A percentile compares a stretch with the other conserved stretches of the same genome.
These are phyloP conservation scores for Platismatia glauca DNA, from an alignment of 495 filamentous ascomycete species.

Conservation along the genomic window DNA sequence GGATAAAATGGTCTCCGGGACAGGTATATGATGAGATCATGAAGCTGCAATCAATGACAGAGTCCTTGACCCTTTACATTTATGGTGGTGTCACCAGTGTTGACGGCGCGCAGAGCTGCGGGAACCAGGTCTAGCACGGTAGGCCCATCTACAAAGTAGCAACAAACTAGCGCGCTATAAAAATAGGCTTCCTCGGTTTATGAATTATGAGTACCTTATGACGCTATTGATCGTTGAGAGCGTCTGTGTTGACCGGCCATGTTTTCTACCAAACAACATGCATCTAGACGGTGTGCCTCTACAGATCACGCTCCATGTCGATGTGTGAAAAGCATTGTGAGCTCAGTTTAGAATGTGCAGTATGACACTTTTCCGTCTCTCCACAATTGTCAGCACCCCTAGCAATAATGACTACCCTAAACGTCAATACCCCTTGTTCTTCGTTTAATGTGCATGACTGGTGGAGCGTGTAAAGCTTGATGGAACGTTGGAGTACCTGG, in stretches of 20 bases:
- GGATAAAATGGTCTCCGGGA: not conserved
- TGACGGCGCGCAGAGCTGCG: conserved; percentile 10
- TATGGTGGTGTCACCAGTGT: conserved; percentile 2
- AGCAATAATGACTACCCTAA: too few species aligned
- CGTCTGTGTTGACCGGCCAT: too few species aligned
- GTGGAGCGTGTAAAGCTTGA: not conserved
- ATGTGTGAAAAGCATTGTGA: not conserved
- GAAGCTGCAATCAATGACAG: not conserved
- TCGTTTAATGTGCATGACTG: too few species aligned
- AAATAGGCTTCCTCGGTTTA: not conserved
- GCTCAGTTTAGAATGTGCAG: not conserved
- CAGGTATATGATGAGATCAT: conserved; percentile 9
- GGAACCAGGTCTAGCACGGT: too few species aligned
- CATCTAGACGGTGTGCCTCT: not conserved
- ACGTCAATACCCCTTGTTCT: not conserved
- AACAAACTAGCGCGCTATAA: too few species aligned
- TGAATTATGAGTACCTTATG: too few species aligned
- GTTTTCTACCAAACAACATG: too few species aligned
- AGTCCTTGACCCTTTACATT: too few species aligned
- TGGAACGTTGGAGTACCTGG: not conserved
- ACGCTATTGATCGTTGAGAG: too few species aligned
- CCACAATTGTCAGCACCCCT: not conserved
- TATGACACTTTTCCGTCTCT: too few species aligned
- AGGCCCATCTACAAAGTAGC: too few species aligned
- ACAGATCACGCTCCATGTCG: not conserved